Percentiles rank a stretch among this genome's conserved stretches.
Evolutionary conservation across 2,329 filamentous ascomycete species (phyloP).

Genomic region (Nannizziopsis barbatae): DNA sequence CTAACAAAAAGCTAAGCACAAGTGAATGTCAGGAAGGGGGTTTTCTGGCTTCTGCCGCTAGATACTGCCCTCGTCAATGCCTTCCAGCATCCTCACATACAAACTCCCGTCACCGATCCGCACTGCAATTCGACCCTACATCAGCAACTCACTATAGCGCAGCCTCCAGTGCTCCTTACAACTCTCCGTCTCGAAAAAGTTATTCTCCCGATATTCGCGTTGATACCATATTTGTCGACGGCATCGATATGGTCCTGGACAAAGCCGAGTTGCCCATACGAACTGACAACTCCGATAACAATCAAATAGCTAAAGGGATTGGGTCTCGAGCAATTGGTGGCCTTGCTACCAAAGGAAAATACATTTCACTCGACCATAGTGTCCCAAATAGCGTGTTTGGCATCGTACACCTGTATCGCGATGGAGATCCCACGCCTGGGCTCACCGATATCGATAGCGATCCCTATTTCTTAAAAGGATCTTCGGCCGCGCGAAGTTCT

Average conservation of each 20-base stretch:
- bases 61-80: slow-evolving; percentile 1
- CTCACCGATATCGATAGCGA: slow-evolving; percentile 41
- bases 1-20: neutral
- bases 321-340: slow-evolving; percentile 47
- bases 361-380: slow-evolving; percentile 56
- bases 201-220: slow-evolving; percentile 61
- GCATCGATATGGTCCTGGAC: slow-evolving; percentile 56
- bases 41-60: neutral
- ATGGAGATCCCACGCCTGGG: slow-evolving; percentile 60
- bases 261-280: slow-evolving; percentile 23
- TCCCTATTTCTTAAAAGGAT: slow-evolving; percentile 30
- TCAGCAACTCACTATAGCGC: slow-evolving; percentile 37
- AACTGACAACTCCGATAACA: slow-evolving; percentile 24
- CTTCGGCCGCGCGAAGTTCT: slow-evolving; percentile 23
- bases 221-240: slow-evolving; percentile 64
- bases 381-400: slow-evolving; percentile 80
- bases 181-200: no score
- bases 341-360: slow-evolving; percentile 71
- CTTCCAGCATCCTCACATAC: neutral
- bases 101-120: slow-evolving; percentile 6
- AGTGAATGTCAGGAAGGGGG: slow-evolving; percentile 9
- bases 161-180: slow-evolving; percentile 13
- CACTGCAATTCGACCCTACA: slow-evolving; percentile 21
- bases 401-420: slow-evolving; percentile 85
- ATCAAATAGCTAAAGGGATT: slow-evolving; percentile 39